These are phyloP conservation scores for Diaporthe nobilis DNA, from an alignment of 2,329 filamentous ascomycete genomes.

Conservation along the genomic window DNA sequence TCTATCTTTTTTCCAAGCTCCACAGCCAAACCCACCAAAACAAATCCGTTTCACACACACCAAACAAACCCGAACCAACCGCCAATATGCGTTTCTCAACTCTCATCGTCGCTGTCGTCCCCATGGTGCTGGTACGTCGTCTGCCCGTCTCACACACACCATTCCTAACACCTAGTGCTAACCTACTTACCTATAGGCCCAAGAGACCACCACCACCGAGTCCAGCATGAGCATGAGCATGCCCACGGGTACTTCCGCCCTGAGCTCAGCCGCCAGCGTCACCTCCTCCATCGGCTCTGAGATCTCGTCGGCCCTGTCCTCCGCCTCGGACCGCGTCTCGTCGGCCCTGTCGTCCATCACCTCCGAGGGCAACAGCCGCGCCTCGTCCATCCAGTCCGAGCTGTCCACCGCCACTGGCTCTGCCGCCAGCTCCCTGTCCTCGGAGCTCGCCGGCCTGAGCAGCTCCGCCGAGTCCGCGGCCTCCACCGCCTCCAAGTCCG, in stretches of 20 bases:
- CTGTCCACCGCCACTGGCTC: conserved; percentile 49
- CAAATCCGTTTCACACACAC: not conserved
- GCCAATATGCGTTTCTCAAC: conserved; percentile 65
- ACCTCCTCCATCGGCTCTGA: conserved; percentile 45
- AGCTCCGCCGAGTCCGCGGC: conserved; percentile 38
- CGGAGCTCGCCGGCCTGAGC: conserved; percentile 35
- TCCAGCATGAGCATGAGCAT: conserved; percentile 31
- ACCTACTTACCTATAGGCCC: not conserved
- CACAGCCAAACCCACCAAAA: not conserved
- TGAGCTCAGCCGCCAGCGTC: conserved; percentile 23
- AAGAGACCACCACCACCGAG: not conserved
- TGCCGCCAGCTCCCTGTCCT: conserved; percentile 34
- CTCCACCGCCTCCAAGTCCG: conserved; percentile 39
- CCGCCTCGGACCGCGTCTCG: not conserved
- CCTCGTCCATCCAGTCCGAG: conserved; percentile 47
- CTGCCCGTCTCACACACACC: too few species aligned
- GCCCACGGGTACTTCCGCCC: not conserved
- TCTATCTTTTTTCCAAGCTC: not conserved
- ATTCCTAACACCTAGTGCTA: not conserved
- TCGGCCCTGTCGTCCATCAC: conserved; percentile 47
- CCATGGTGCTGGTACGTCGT: conserved; percentile 34
- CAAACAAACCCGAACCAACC: not conserved
- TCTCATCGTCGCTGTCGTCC: conserved; percentile 53
- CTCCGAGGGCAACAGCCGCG: conserved; percentile 37
- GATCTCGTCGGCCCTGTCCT: conserved; percentile 43